Evolutionary conservation across 441 rosid genomes (phyloP), one percentile per base, ranked within the genome.

Genomic region (Raphanus hybrid): DNA sequence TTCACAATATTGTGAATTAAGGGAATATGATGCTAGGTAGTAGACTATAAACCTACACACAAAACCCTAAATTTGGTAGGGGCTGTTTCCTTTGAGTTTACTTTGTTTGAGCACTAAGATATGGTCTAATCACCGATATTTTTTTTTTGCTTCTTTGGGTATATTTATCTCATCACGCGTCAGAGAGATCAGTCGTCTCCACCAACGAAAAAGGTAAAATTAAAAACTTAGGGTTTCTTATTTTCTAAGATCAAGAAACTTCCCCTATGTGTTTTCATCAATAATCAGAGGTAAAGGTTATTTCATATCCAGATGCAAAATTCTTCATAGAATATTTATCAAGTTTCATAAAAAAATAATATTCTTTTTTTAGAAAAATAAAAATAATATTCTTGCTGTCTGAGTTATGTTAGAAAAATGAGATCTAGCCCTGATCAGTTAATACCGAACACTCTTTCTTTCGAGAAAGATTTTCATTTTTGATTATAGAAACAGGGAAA

Each of bases 21-120:
- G 70, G 71, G 18, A 68, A 48, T 23, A 55, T 61, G 27, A 73
- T 34, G 67, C 23, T 74, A 55, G 32, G 18, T 48, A 66, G 57
- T 72, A 78, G 78, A 55, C 54, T 70, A 45, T 12, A 80, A 75
- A 50, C 79, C 79, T 65, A 58, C 7, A 2, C 8, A 59, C 65
- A 80, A 63, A 70, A 15, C 79, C 82, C 79, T 75, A 80, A 70
- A 75, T 75, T 73, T 75, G 73, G 37, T 37, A 70, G 79, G 43
- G 66, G 69, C 60, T 79, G 75, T 79, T 79, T 74, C 63, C 34
- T 74, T 69, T 41, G 68, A 74, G 78, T 69, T 79, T 79, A 41
- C 71, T 79, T 69, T 68, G 75, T 69, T 79, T 79, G 71, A 70
- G 75, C 79, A 70, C 79, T 75, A 52, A 79, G 74, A 65, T 35